Evolutionary conservation across 345 rosid genomes (phyloP).

Genomic region (Noccaea bulbosa): DNA sequence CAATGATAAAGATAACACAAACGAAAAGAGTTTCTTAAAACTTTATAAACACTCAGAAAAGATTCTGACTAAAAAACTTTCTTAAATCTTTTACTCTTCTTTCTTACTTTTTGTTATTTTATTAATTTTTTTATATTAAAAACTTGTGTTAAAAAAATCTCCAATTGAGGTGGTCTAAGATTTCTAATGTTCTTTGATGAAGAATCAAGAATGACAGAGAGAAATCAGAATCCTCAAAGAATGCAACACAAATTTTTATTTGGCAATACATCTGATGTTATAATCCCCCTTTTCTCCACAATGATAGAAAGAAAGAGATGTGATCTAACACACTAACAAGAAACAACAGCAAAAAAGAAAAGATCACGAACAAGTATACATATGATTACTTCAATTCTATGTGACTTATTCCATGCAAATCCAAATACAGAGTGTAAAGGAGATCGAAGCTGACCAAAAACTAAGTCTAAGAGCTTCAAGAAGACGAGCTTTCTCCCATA

Average conservation of each 20-base stretch:
- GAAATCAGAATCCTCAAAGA: slow-evolving; percentile 22
- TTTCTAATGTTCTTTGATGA: no score
- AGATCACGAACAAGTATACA: slow-evolving; percentile 24
- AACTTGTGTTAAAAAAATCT: no score
- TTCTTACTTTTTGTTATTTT: no score
- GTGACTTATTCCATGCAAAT: slow-evolving; percentile 31
- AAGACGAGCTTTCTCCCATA: neutral
- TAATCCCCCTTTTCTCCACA: slow-evolving; percentile 32
- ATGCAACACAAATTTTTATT: slow-evolving; percentile 23
- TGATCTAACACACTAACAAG: slow-evolving; percentile 24
- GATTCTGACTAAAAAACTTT: no score
- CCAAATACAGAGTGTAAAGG: neutral
- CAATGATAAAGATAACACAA: no score
- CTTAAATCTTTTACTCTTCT: no score
- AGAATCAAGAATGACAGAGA: slow-evolving; percentile 7
- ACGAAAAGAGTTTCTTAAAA: no score
- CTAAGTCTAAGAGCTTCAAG: slow-evolving; percentile 33
- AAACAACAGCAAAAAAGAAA: neutral
- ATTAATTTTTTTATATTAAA: no score
- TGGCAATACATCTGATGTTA: slow-evolving; percentile 34
- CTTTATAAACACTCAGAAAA: no score
- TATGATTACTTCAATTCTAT: slow-evolving; percentile 26
- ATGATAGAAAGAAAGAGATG: slow-evolving; percentile 39
- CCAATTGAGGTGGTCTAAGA: no score
- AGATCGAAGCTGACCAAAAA: slow-evolving; percentile 41